Percentiles rank a stretch among this genome's conserved stretches.
phyloP scores from a whole-genome alignment of 2,329 filamentous ascomycete genomes.

The Aspergillus alliaceus region DNA sequence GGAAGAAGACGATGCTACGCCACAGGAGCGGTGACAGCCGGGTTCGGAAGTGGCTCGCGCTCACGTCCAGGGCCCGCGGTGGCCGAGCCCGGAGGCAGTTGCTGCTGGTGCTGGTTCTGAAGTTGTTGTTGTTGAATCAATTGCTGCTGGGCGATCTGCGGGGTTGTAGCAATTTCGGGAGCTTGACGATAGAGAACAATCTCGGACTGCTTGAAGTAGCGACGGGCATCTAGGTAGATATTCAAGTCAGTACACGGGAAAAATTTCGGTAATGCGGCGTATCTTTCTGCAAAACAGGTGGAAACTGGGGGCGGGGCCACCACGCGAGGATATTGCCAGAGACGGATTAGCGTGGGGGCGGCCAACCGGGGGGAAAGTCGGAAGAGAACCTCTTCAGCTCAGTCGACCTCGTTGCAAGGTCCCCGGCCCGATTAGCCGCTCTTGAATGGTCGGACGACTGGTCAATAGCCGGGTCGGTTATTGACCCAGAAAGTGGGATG shows the following conservation, averaged over 20 bases:
- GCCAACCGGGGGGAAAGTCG: slow-evolving; percentile 13
- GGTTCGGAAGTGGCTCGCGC: slow-evolving; percentile 20
- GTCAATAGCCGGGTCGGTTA: slow-evolving; percentile 39
- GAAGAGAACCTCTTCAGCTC: background rate
- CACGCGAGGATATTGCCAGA: slow-evolving; percentile 21
- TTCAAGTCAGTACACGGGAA: slow-evolving; percentile 9
- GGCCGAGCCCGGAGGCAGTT: slow-evolving; percentile 37
- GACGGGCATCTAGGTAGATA: slow-evolving; percentile 69
- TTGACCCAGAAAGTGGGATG: slow-evolving; percentile 23
- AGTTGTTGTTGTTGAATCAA: slow-evolving; percentile 40
- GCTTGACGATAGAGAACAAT: slow-evolving; percentile 91
- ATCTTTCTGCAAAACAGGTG: slow-evolving; percentile 2
- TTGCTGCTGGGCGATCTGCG: slow-evolving; percentile 42
- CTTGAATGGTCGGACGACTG: slow-evolving; percentile 23
- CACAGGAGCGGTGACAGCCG: slow-evolving; percentile 24
- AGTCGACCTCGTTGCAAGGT: slow-evolving; percentile 8
- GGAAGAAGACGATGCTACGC: slow-evolving; percentile 24
- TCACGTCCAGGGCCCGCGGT: slow-evolving; percentile 35
- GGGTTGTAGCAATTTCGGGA: slow-evolving; percentile 46
- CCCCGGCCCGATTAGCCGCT: slow-evolving; percentile 20
- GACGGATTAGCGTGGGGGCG: slow-evolving; percentile 34
- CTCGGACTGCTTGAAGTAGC: slow-evolving; percentile 99
- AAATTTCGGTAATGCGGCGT: background rate
- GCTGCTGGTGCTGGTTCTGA: slow-evolving; percentile 34
- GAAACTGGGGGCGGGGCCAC: slow-evolving; percentile 24